These are phyloP conservation scores for Fallopia convolvulus DNA, from an alignment of 148 eudicot species.

Conservation along the genomic window DNA sequence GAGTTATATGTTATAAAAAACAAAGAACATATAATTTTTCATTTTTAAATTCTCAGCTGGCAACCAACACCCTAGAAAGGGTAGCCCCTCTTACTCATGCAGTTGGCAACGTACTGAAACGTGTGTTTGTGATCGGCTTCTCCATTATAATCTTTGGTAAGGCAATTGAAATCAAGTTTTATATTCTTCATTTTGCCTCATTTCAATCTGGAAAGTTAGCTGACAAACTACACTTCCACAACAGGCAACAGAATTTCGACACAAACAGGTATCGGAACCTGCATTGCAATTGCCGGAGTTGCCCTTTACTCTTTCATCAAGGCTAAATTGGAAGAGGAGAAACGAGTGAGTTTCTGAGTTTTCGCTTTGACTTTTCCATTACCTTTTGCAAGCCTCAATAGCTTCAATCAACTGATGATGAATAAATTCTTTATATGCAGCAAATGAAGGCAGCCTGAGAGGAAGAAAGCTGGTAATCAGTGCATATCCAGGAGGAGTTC, in stretches of 20 bases:
- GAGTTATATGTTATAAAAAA: neutral
- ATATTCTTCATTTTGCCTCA: neutral
- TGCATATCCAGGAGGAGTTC: slow-evolving; percentile 17
- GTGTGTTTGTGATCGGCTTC: slow-evolving; percentile 98
- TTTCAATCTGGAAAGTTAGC: neutral
- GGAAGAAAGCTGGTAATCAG: slow-evolving; percentile 26
- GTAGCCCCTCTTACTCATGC: slow-evolving; percentile 99
- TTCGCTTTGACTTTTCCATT: neutral
- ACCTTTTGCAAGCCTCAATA: too few relatives aligned
- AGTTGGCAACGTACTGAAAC: slow-evolving; percentile 96
- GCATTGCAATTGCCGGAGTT: slow-evolving; percentile 94
- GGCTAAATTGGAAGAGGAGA: slow-evolving; percentile 95
- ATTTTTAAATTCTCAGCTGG: slow-evolving; percentile 46
- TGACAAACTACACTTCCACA: neutral
- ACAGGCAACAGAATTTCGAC: slow-evolving; percentile 91
- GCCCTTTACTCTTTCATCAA: slow-evolving; percentile 84
- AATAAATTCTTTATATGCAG: slow-evolving; percentile 29
- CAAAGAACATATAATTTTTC: neutral
- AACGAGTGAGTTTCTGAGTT: slow-evolving; percentile 56
- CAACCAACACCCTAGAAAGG: slow-evolving; percentile 98
- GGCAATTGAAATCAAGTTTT: neutral
- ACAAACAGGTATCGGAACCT: slow-evolving; percentile 91
- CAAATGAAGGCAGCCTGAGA: slow-evolving; percentile 36
- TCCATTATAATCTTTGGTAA: slow-evolving; percentile 85
- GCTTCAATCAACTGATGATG: neutral